These are phyloP conservation scores for Jackrogersella minutella DNA, from an alignment of 495 filamentous ascomycete species.

Conservation along the genomic window DNA sequence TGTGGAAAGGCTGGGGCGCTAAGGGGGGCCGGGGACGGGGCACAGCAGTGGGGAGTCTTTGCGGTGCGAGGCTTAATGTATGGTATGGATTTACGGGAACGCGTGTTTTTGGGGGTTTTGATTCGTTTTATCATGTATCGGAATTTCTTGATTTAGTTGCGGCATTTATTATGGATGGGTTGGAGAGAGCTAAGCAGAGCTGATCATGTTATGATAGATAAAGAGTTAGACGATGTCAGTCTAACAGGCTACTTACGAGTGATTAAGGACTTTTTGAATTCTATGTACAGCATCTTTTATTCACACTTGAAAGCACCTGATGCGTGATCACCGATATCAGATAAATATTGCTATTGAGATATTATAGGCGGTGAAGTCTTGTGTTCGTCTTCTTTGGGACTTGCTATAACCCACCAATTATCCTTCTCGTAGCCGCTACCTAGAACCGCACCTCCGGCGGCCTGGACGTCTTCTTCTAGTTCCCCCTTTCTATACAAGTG, in stretches of 20 bases:
- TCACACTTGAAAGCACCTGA: constrained; percentile 7
- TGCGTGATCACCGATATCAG: constrained; percentile 1
- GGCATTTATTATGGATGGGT: constrained; percentile 3
- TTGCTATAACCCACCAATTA: constrained; percentile 86
- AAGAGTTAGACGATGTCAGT: constrained; percentile 15
- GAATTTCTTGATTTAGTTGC: constrained; percentile 2
- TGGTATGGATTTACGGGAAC: constrained; percentile 14
- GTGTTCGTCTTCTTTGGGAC: constrained; percentile 13
- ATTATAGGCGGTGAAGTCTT: constrained; percentile 9
- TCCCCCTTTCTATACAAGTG: constrained; percentile 91
- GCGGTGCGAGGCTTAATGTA: constrained; percentile 28
- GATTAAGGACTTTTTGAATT: constrained; percentile 3
- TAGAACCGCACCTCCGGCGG: constrained; percentile 77
- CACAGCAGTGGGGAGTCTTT: constrained; percentile 11
- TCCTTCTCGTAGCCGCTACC: constrained; percentile 94
- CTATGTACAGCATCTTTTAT: constrained; percentile 13
- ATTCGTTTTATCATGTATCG: constrained; percentile 14
- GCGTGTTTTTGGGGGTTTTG: not conserved
- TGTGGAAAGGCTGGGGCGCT: not conserved
- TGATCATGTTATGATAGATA: constrained; percentile 18
- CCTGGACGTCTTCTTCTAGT: constrained; percentile 78
- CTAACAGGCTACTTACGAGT: constrained; percentile 5
- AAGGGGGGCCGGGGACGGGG: not conserved
- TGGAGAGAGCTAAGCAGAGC: constrained; percentile 2
- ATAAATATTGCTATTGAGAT: constrained; percentile 40